Evolutionary conservation across 441 rosid species (phyloP).

Genomic region (Corymbia calophylla): DNA sequence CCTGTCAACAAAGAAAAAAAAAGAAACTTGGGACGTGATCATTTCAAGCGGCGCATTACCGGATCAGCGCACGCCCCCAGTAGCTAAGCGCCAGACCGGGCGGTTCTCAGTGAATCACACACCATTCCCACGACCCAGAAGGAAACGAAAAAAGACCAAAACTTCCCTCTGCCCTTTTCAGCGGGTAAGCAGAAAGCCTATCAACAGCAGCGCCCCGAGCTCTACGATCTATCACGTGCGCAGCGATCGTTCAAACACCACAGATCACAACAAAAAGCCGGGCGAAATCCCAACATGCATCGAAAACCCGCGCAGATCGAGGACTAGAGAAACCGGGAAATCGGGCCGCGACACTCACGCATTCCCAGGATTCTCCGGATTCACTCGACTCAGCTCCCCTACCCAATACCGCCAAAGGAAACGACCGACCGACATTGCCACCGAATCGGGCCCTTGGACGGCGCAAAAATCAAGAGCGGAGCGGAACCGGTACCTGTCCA

Average conservation of each 20-base stretch:
- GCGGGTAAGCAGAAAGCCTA: not conserved
- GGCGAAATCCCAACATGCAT: not conserved
- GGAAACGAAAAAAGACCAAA: not conserved
- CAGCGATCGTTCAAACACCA: not conserved
- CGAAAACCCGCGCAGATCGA: not conserved
- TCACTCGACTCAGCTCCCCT: not conserved
- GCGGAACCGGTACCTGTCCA: conserved; percentile 53
- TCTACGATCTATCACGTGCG: not conserved
- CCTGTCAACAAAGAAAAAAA: not conserved
- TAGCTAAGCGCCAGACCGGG: not conserved
- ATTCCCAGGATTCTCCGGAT: not conserved
- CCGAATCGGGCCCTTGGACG: not conserved
- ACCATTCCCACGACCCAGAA: not conserved
- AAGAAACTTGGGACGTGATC: not conserved
- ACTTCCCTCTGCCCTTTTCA: not conserved
- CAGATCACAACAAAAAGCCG: not conserved
- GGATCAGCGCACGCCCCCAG: not conserved
- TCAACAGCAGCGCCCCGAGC: not conserved
- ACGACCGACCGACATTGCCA: not conserved
- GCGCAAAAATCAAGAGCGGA: too few relatives aligned
- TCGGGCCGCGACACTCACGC: not conserved
- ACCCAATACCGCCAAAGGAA: not conserved
- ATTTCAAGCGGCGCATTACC: not conserved
- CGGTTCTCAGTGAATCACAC: not conserved
- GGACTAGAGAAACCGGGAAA: not conserved